Conservation (phyloP, 208 protist genomes). For the Leishmania major region DNA sequence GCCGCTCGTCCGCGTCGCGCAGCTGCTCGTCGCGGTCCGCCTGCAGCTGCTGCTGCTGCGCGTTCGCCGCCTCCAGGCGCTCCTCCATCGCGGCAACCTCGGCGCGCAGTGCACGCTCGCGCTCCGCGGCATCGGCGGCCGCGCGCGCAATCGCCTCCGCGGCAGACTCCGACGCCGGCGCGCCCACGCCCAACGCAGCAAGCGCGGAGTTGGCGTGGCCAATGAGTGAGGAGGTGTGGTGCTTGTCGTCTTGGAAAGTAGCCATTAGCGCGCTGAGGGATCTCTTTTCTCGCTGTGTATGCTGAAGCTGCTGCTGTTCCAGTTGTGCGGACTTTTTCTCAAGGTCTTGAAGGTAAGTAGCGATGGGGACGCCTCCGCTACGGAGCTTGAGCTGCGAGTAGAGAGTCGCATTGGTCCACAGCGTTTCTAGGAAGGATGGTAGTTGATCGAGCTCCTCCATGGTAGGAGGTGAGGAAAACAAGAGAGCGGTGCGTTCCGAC, state of each 20-base stretch:
- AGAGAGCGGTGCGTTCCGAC: not conserved
- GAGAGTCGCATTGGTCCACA: not conserved
- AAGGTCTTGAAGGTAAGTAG: not conserved
- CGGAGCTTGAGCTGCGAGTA: not conserved
- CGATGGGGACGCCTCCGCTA: not conserved
- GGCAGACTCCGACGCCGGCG: not conserved
- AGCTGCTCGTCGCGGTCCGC: too few species aligned
- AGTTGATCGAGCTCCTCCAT: not conserved
- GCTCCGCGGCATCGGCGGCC: constrained; percentile 15
- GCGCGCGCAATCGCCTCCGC: constrained; percentile 3
- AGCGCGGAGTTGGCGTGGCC: not conserved
- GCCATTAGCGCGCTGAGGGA: not conserved
- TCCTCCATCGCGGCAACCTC: not conserved
- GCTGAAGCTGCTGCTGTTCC: not conserved
- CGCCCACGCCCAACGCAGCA: constrained; percentile 4
- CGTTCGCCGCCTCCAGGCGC: too few species aligned
- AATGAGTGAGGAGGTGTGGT: not conserved
- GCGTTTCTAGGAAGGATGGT: not conserved
- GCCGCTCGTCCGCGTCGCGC: too few species aligned
- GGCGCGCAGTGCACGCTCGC: constrained; percentile 10
- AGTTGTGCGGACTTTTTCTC: not conserved
- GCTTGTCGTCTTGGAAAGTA: not conserved
- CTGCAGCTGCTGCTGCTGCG: too few species aligned
- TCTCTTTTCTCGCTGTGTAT: not conserved
- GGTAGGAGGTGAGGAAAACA: not conserved